Evolutionary conservation across 2,329 filamentous ascomycete species (phyloP).

Genomic region (Xylaria sp.): DNA sequence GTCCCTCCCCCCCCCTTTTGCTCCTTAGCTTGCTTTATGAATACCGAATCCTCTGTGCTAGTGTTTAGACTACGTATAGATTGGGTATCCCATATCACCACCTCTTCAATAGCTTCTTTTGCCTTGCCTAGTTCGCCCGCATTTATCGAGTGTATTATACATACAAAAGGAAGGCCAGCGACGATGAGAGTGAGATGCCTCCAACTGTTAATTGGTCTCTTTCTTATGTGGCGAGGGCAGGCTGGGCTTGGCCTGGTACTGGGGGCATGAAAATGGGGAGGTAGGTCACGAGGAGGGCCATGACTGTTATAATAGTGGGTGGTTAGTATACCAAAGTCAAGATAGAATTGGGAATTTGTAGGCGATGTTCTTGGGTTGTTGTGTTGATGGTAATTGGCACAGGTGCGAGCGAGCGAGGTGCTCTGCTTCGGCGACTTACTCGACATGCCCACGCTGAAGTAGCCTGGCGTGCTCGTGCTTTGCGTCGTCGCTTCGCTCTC

Average conservation of each 20-base stretch:
- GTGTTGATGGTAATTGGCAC: no score
- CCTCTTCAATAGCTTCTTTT: background rate
- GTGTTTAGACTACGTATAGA: background rate
- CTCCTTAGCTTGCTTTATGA: no score
- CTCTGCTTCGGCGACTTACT: slow-evolving; percentile 56
- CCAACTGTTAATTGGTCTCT: slow-evolving; percentile 36
- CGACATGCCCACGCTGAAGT: slow-evolving; percentile 82
- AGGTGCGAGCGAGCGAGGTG: background rate
- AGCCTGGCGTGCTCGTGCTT: slow-evolving; percentile 73
- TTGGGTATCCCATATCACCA: background rate
- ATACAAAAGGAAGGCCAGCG: background rate
- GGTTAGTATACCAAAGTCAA: slow-evolving; percentile 3
- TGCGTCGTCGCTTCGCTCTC: slow-evolving; percentile 76
- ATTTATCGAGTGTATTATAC: background rate
- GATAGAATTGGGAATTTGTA: background rate
- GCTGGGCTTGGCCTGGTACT: slow-evolving; percentile 45
- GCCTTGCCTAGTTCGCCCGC: no score
- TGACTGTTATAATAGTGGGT: slow-evolving; percentile 56
- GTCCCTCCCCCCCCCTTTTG: background rate
- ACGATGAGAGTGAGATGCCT: background rate
- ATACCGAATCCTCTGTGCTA: background rate
- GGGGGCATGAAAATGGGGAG: slow-evolving; percentile 63
- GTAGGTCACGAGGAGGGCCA: slow-evolving; percentile 67
- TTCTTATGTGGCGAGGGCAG: slow-evolving; percentile 48
- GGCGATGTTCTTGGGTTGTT: no score